Evolutionary conservation across 257 asterid genomes (phyloP), one percentile per base, ranked within the genome.

Genomic region (Scutellaria barbata): DNA sequence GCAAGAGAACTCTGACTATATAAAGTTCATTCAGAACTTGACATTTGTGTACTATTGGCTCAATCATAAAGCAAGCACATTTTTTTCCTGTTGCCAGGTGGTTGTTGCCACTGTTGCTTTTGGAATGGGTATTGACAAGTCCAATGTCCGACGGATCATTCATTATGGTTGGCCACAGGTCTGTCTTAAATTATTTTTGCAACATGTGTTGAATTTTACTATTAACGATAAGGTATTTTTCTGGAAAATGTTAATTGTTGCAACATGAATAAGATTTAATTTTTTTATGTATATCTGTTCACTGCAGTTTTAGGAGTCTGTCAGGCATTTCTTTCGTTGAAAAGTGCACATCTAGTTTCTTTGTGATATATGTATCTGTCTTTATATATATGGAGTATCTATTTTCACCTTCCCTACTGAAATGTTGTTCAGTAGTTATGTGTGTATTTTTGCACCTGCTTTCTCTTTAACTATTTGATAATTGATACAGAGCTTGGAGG

Each of bases 91-190:
- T n/a, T 74, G 62, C 86, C 86, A 90, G 95, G 96, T 90, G 77
- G 90, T 90, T 65, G 92, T 90, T 69, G 96, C 96, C 61, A 90
- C 96, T 60, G 73, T 90, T 74, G 96, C 96, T 72, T 90, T 90
- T 85, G 96, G 95, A 65, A 90, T 90, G 96, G 96, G 96, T 52
- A 90, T 90, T 76, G 95, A 90, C 81, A 90, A 90, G 80, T 79
- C 74, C 18, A 88, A 87, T 8, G 92, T 90, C 66, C 82, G 96
- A 25, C 86, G 90, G 78, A 86, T 90, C 75, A 81, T 90, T 72
- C 96, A 90, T 80, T 90, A 90, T 72, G 96, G 96, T 63, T 90
- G 95, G 96, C 96, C 96, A 52, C 96, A 90, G 96, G 96, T 89
- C 77, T 25, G 20, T 67, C 76, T 62, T 10, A 61, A 66, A 9